A percentile compares a stretch with the other conserved stretches of the same genome.
These are phyloP conservation scores for Discostella stelligera DNA, from an alignment of 352 stramenopile genomes.

Conservation along the genomic window DNA sequence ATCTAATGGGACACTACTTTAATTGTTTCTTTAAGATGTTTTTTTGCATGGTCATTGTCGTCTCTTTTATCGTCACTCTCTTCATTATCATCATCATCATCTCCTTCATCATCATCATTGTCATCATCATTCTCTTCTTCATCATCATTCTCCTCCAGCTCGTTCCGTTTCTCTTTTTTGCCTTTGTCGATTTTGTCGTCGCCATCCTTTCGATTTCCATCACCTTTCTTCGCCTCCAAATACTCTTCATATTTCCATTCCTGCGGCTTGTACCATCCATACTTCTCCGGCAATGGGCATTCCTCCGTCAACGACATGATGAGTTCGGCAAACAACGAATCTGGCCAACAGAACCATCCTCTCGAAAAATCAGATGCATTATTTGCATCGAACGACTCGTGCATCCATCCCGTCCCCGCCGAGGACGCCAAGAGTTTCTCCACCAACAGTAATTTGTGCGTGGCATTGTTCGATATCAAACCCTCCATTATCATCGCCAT, in stretches of 20 bases:
- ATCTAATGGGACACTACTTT: no score
- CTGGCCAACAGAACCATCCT: slow-evolving; percentile 53
- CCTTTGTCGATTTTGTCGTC: background rate
- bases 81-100: background rate
- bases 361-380: slow-evolving; percentile 34
- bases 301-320: slow-evolving; percentile 44
- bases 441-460: slow-evolving; percentile 53
- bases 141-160: background rate
- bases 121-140: background rate
- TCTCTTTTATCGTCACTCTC: no score
- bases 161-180: background rate
- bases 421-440: slow-evolving; percentile 48
- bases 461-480: slow-evolving; percentile 53
- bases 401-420: slow-evolving; percentile 61
- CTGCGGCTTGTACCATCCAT: slow-evolving; percentile 9
- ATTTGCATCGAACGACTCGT: slow-evolving; percentile 62
- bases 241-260: background rate
- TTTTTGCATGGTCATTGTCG: background rate
- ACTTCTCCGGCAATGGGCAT: slow-evolving; percentile 13
- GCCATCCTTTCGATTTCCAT: background rate
- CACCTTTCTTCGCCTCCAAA: background rate
- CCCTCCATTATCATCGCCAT: slow-evolving; percentile 72
- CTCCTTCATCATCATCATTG: background rate
- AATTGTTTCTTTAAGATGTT: background rate
- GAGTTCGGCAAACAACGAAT: slow-evolving; percentile 54